Evolutionary conservation across 768 basidiomycete species (phyloP), one percentile per base, ranked within the genome.

Genomic region (Agaricus subrufescens): DNA sequence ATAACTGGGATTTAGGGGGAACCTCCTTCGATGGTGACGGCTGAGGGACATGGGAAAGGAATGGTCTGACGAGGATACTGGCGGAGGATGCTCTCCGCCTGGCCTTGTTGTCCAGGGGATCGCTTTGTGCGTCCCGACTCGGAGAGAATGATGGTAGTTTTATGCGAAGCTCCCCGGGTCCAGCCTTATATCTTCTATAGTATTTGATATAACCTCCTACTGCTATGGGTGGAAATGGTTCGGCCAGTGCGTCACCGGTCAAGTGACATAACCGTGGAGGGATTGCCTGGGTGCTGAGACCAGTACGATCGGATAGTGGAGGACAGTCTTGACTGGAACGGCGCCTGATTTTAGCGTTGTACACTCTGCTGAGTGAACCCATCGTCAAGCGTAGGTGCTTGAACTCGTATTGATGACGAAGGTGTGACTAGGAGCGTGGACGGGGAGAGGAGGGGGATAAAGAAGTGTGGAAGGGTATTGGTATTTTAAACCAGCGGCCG

Each of bases 201-300:
- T 74, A 78, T 57, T 64, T 66, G 25, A 60, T 70, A 62, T 78
- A 78, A n/a, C 75, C 75, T 15, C 76, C 76, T 25, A 65, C 62
- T 2, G 70, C 65, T 30, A 78, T 71, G 4, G 64, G 64, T 7
- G 75, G 75, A 57, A 78, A 76, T 0, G 75, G 75, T 23, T 64
- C 67, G 34, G 47, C 55, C 27, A 56, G 55, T 11, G 48, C 55
- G 44, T 56, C 55, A 6, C 55, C 55, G 2, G 55, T 50, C 23
- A 56, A 49, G n/a, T 56, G 55, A 50, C 55, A 56, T 26, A 56
- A 43, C 25, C 34, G 31, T 14, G 55, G 55, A 27, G 55, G 55
- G 23, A 50, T 50, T 26, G 50, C 55, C 30, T 56, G 55, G 10
- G 44, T n/a, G 23, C 50, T 45, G 43, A 56, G 48, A 7, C 48